These are phyloP conservation scores for Lizanozyma gosingica DNA, from an alignment of 1,139 yeast genomes.

Conservation along the genomic window DNA sequence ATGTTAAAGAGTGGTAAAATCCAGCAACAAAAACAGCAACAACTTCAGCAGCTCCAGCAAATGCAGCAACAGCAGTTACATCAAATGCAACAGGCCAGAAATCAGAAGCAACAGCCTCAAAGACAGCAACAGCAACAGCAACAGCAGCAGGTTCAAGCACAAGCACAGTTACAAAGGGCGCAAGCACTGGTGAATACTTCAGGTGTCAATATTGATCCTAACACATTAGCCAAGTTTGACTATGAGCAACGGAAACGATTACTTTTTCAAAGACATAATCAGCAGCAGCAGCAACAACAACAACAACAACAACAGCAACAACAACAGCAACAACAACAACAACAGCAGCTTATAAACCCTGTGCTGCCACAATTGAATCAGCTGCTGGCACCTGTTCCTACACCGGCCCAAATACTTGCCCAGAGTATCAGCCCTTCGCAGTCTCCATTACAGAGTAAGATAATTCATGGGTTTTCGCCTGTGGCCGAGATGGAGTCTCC, in stretches of 20 bases:
- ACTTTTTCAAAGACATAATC: constrained; percentile 12
- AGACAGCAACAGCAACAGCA: constrained; percentile 15
- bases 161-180: constrained; percentile 7
- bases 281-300: constrained; percentile 7
- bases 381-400: background rate
- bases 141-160: constrained; percentile 10
- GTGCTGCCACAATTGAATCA: background rate
- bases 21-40: constrained; percentile 6
- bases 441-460: background rate
- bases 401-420: background rate
- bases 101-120: constrained; percentile 6
- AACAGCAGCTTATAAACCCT: constrained; percentile 5
- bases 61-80: constrained; percentile 1
- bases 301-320: constrained; percentile 12
- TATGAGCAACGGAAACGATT: constrained; percentile 12
- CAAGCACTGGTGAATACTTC: constrained; percentile 2
- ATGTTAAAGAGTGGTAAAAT: constrained; percentile 5
- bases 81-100: constrained; percentile 1
- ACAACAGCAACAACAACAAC: constrained; percentile 13
- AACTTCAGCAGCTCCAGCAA: constrained; percentile 3
- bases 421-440: background rate
- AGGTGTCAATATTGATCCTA: background rate
- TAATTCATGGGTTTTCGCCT: background rate
- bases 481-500: background rate
- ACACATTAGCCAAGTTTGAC: constrained; percentile 7